These are phyloP conservation scores for Naganishia liquefaciens DNA, from an alignment of 1,284 basidiomycete species.

Conservation along the genomic window DNA sequence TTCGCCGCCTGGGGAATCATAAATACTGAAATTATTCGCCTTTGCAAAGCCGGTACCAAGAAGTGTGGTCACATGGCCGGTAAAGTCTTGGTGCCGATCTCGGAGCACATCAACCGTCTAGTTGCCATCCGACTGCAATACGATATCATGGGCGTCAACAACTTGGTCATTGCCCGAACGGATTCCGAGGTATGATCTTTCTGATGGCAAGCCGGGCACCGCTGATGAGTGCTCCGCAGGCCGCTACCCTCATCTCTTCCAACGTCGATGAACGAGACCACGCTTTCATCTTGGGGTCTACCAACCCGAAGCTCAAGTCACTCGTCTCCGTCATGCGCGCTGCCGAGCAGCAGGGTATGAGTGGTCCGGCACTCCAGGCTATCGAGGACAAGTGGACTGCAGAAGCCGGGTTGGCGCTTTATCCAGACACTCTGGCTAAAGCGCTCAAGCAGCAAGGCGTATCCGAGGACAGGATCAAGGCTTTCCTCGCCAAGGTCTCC, in stretches of 20 bases:
- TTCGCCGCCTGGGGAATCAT: no score
- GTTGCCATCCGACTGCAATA: conserved; percentile 75
- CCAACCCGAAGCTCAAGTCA: conserved; percentile 68
- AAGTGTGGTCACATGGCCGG: conserved; percentile 72
- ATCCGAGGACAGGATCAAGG: conserved; percentile 48
- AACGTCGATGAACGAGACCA: conserved; percentile 98
- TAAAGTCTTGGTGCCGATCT: conserved; percentile 68
- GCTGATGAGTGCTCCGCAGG: conserved; percentile 45
- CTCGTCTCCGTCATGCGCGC: conserved; percentile 79
- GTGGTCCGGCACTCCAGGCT: conserved; percentile 75
- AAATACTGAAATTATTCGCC: not conserved
- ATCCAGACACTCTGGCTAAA: conserved; percentile 70
- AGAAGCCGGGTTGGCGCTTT: conserved; percentile 75
- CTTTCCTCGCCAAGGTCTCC: conserved; percentile 43
- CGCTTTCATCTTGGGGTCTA: conserved; percentile 89
- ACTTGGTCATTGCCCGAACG: conserved; percentile 72
- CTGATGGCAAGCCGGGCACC: not conserved
- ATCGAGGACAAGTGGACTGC: conserved; percentile 85
- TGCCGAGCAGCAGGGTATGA: conserved; percentile 77
- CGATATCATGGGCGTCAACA: conserved; percentile 77
- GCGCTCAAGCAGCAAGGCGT: conserved; percentile 69
- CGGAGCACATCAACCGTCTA: conserved; percentile 76
- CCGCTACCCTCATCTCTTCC: conserved; percentile 92
- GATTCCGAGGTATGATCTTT: conserved; percentile 63
- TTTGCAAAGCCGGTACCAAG: conserved; percentile 47